Evolutionary conservation across 495 filamentous ascomycete genomes (phyloP).

Genomic region (Hypoxylon cercidicola): DNA sequence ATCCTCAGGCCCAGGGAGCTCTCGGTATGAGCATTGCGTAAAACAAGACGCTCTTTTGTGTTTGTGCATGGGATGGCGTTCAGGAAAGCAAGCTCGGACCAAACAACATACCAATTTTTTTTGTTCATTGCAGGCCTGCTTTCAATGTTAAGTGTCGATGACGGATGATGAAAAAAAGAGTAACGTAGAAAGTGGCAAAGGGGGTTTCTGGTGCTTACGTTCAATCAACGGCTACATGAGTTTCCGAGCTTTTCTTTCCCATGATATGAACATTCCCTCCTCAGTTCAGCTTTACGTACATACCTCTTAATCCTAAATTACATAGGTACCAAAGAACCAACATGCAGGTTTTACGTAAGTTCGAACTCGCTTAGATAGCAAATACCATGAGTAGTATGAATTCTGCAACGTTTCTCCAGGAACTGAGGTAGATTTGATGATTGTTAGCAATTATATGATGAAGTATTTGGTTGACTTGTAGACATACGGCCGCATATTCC

Average conservation of each 20-base stretch:
- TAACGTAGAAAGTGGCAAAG: constrained; percentile 35
- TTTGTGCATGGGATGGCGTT: constrained; percentile 33
- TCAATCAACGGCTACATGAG: constrained; percentile 15
- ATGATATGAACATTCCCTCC: constrained; percentile 11
- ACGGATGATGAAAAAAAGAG: constrained; percentile 22
- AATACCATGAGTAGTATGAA: too few species aligned
- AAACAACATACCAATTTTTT: constrained; percentile 28
- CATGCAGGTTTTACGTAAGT: too few species aligned
- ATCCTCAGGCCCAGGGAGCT: constrained; percentile 62
- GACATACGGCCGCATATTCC: too few species aligned
- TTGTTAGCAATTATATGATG: too few species aligned
- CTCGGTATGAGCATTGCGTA: constrained; percentile 30
- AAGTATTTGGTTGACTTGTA: too few species aligned
- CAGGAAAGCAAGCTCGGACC: constrained; percentile 19
- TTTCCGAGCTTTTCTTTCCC: constrained; percentile 29
- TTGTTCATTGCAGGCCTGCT: constrained; percentile 8
- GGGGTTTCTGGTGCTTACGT: constrained; percentile 21
- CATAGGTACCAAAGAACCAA: background rate
- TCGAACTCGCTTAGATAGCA: too few species aligned
- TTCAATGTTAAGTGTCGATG: constrained; percentile 14
- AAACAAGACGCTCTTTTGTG: constrained; percentile 15
- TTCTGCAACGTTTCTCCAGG: too few species aligned
- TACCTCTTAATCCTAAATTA: constrained; percentile 14
- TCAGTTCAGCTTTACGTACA: constrained; percentile 25
- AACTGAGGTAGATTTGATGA: too few species aligned